phyloP scores from a whole-genome alignment of 306 rosid genomes.

The Pyrus communis region DNA sequence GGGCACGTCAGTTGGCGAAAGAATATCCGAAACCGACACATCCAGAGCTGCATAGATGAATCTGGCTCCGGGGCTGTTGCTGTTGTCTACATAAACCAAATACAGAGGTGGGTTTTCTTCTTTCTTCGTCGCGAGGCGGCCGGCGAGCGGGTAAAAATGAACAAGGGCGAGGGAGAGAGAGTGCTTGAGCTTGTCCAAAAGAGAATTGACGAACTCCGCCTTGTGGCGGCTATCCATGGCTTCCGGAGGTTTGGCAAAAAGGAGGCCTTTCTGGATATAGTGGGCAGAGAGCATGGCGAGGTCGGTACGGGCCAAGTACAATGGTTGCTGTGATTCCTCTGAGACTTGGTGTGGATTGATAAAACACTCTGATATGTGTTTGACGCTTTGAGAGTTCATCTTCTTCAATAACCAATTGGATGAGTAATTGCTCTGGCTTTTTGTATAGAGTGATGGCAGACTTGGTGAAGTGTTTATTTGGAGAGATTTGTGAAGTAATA shows the following conservation, averaged over 20 bases:
- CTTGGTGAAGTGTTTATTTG: too few species aligned
- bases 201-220: slow-evolving; percentile 6
- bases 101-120: slow-evolving; percentile 27
- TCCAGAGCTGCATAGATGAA: slow-evolving; percentile 45
- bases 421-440: neutral
- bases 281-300: slow-evolving; percentile 31
- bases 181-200: slow-evolving; percentile 33
- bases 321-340: slow-evolving; percentile 20
- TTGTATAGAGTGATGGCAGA: neutral
- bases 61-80: slow-evolving; percentile 32
- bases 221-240: neutral
- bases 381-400: slow-evolving; percentile 5
- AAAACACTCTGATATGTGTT: slow-evolving; percentile 25
- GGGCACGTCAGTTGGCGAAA: slow-evolving; percentile 49
- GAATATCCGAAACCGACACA: slow-evolving; percentile 33
- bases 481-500: too few species aligned
- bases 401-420: neutral
- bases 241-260: slow-evolving; percentile 45
- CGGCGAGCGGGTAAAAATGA: slow-evolving; percentile 61
- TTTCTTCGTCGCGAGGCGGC: slow-evolving; percentile 35
- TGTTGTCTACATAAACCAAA: slow-evolving; percentile 35
- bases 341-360: slow-evolving; percentile 12
- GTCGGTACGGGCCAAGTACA: slow-evolving; percentile 40
- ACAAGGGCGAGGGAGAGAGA: slow-evolving; percentile 44
- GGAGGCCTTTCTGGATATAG: slow-evolving; percentile 66